A percentile compares a stretch with the other conserved stretches of the same genome.
Conservation (phyloP, 805 yeast genomes). For the Candida michaelii region DNA sequence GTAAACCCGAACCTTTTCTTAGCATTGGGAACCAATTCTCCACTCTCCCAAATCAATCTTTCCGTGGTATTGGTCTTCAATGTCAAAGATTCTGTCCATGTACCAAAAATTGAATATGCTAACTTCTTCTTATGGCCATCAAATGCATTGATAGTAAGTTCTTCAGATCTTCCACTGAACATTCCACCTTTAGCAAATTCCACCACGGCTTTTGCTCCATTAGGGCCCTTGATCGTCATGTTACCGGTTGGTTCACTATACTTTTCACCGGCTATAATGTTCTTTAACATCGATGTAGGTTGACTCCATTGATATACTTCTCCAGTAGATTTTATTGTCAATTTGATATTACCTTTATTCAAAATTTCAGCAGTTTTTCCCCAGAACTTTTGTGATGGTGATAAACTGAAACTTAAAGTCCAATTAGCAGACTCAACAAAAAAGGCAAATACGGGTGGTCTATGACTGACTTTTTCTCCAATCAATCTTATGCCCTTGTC, state of each 20-base stretch:
- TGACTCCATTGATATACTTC: conserved; percentile 79
- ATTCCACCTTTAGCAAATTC: conserved; percentile 81
- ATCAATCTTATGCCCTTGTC: conserved; percentile 73
- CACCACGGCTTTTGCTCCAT: conserved; percentile 68
- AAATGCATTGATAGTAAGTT: conserved; percentile 45
- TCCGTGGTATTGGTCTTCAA: conserved; percentile 43
- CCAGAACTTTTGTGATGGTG: conserved; percentile 89
- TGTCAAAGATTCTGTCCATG: conserved; percentile 75
- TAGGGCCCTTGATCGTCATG: conserved; percentile 63
- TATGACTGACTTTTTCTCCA: conserved; percentile 84
- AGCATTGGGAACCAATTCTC: conserved; percentile 57
- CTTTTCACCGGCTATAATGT: conserved; percentile 91
- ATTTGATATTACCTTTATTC: conserved; percentile 66
- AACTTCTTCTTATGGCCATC: conserved; percentile 35
- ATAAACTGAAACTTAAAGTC: conserved; percentile 63
- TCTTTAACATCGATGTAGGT: conserved; percentile 80
- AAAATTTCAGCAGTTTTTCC: conserved; percentile 87
- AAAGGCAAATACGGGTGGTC: conserved; percentile 83
- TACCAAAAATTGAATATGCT: conserved; percentile 58
- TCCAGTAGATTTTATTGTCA: conserved; percentile 58
- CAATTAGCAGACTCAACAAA: conserved; percentile 72
- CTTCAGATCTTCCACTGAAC: conserved; percentile 82
- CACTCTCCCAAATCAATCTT: conserved; percentile 66
- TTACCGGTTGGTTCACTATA: conserved; percentile 83
- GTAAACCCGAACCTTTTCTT: conserved; percentile 82